Percentiles rank a stretch among this genome's conserved stretches.
Conservation (phyloP, 1,139 yeast genomes). For the Yamadazyma mexicana region DNA sequence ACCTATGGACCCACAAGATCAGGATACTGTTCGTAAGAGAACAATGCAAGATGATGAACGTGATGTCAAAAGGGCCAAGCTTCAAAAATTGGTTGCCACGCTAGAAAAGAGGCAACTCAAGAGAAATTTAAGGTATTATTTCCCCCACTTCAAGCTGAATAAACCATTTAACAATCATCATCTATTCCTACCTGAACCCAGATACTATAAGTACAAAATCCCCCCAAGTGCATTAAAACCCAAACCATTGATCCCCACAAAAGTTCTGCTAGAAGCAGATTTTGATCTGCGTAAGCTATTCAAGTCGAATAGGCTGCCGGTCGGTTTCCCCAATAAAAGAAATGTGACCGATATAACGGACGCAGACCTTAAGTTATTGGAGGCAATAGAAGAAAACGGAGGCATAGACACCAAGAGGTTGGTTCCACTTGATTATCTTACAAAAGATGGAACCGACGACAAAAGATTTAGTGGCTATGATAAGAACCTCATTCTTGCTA, state of each 20-base stretch:
- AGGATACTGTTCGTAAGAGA: constrained; percentile 18
- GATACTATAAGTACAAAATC: constrained; percentile 49
- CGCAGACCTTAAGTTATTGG: constrained; percentile 33
- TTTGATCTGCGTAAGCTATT: constrained; percentile 47
- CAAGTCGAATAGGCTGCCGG: constrained; percentile 25
- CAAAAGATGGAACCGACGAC: constrained; percentile 36
- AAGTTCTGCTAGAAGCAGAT: constrained; percentile 48
- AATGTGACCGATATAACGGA: constrained; percentile 26
- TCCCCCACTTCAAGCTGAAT: constrained; percentile 61
- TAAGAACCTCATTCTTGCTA: constrained; percentile 66
- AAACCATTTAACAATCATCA: constrained; percentile 65
- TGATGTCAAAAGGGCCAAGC: constrained; percentile 17
- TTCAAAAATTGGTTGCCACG: constrained; percentile 29
- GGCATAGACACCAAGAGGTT: constrained; percentile 13
- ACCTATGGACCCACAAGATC: constrained; percentile 11
- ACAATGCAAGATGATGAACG: constrained; percentile 22
- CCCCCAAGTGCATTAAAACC: constrained; percentile 47
- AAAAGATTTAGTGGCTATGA: constrained; percentile 45
- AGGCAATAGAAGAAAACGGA: constrained; percentile 18
- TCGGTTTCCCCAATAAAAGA: constrained; percentile 1
- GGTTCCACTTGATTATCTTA: constrained; percentile 30
- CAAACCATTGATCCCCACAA: constrained; percentile 67
- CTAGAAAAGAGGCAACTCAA: constrained; percentile 34
- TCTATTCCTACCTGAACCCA: constrained; percentile 64
- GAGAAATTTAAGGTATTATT: constrained; percentile 48